These are phyloP conservation scores for Kuraishia borneana DNA, from an alignment of 805 yeast genomes.

Conservation along the genomic window DNA sequence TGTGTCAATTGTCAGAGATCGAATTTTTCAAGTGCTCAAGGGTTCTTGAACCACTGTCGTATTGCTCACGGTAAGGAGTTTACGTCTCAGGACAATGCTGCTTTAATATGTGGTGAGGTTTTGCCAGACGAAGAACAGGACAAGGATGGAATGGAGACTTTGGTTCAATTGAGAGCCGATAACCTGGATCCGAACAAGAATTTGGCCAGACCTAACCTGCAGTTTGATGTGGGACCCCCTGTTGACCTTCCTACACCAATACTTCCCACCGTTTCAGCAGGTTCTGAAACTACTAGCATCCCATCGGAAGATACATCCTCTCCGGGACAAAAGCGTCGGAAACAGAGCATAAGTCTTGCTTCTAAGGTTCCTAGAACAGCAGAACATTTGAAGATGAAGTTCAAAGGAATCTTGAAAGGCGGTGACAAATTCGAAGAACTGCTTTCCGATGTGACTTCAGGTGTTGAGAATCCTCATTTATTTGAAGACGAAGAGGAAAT, in stretches of 20 bases:
- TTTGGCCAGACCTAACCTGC: slow-evolving; percentile 24
- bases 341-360: neutral
- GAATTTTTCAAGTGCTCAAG: slow-evolving; percentile 72
- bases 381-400: slow-evolving; percentile 4
- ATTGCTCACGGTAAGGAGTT: slow-evolving; percentile 64
- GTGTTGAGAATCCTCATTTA: slow-evolving; percentile 22
- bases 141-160: slow-evolving; percentile 30
- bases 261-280: neutral
- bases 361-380: slow-evolving; percentile 8
- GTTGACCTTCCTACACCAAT: neutral
- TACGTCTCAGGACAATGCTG: slow-evolving; percentile 66
- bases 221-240: slow-evolving; percentile 11
- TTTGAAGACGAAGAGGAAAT: slow-evolving; percentile 24
- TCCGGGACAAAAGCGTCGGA: slow-evolving; percentile 1
- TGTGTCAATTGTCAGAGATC: slow-evolving; percentile 60
- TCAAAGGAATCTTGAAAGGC: slow-evolving; percentile 4
- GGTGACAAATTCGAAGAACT: slow-evolving; percentile 9
- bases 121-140: slow-evolving; percentile 47
- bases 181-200: slow-evolving; percentile 30
- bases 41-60: slow-evolving; percentile 68
- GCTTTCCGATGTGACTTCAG: slow-evolving; percentile 21
- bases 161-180: slow-evolving; percentile 22
- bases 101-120: slow-evolving; percentile 50
- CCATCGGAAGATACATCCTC: slow-evolving; percentile 1
- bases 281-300: neutral